Evolutionary conservation across 306 rosid genomes (phyloP), one percentile per base, ranked within the genome.

Genomic region (Acacia confusa): DNA sequence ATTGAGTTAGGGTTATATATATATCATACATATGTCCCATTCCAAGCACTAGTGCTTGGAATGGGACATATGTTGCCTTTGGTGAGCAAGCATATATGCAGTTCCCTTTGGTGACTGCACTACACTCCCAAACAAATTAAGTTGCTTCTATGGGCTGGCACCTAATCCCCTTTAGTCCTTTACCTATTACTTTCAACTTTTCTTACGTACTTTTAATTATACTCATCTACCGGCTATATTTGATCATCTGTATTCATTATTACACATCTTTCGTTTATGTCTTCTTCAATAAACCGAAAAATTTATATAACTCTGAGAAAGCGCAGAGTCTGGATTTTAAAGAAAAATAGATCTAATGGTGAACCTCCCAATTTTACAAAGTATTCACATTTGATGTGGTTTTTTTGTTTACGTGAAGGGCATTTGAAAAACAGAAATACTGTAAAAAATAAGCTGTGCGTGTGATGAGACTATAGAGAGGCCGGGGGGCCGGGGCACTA

Each of bases 61-160:
- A 61, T 72, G 52, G 74, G 55, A 61, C 78, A 61, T 27, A 45
- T 72, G 66, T 72, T 11, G 25, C 50, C 48, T 57, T 57, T 58
- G 58, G 30, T 0, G 58, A 48, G 74, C 12, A 40, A 43, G 41
- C 22, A 64, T 11, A 14, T 30, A 55, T 22, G 63, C 66, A 68
- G 41, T 61, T 47, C 32, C 15, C 43, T 72, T 80, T 73, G 41
- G 55, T 63, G 66, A 47, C 67, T 9, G 50, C 9, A 44, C 36
- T 2, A 60, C 9, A 45, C 53, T 47, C 22, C 79, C 36, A 73
- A 80, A 34, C 55, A 72, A 80, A 48, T 47, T 36, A 36, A 36
- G 34, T 44, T 27, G 83, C 83, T 45, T 48, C 69, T 63, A 28
- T 63, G 83, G 67, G 67, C 22, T 73, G 79, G 32, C 83, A 47